phyloP scores from a whole-genome alignment of 352 stramenopile species.

The Phytophthora multivora region DNA sequence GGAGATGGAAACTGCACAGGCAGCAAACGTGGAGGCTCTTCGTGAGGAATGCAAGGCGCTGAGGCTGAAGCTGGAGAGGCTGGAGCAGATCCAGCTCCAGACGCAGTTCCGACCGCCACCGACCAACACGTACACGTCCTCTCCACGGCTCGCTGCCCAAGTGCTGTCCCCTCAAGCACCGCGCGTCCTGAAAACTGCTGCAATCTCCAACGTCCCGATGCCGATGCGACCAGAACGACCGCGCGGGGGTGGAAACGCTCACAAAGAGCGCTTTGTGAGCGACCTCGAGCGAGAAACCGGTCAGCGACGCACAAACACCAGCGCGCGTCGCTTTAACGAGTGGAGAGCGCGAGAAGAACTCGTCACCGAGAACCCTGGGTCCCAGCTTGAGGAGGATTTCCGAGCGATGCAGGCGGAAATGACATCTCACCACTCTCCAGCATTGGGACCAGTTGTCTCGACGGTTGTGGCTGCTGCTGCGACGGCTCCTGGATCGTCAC shows the following conservation, averaged over 20 bases:
- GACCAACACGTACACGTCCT: constrained; percentile 6
- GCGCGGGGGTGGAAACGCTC: constrained; percentile 42
- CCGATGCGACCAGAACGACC: constrained; percentile 65
- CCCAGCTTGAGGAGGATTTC: constrained; percentile 58
- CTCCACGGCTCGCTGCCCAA: constrained; percentile 11
- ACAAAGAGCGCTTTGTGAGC: constrained; percentile 82
- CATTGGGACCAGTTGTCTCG: constrained; percentile 10
- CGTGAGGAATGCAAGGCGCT: constrained; percentile 46
- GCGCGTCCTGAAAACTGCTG: constrained; percentile 32
- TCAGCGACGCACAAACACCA: constrained; percentile 48
- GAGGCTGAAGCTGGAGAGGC: constrained; percentile 40
- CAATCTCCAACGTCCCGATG: constrained; percentile 28
- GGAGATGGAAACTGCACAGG: constrained; percentile 51
- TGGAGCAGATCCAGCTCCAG: constrained; percentile 38
- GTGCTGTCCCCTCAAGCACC: background rate
- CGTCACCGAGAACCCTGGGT: constrained; percentile 38
- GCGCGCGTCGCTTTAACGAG: constrained; percentile 36
- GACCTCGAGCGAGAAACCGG: constrained; percentile 72
- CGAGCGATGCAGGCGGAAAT: constrained; percentile 32
- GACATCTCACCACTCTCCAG: constrained; percentile 9
- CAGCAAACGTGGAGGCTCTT: constrained; percentile 35
- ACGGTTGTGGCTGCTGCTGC: constrained; percentile 13
- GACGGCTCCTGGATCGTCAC: constrained; percentile 22
- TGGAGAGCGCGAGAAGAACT: constrained; percentile 31
- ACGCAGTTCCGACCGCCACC: constrained; percentile 20